A percentile compares a stretch with the other conserved stretches of the same genome.
These are phyloP conservation scores for Coemansia sp. DNA, from an alignment of 192 early-diverging fungal genomes.

Conservation along the genomic window DNA sequence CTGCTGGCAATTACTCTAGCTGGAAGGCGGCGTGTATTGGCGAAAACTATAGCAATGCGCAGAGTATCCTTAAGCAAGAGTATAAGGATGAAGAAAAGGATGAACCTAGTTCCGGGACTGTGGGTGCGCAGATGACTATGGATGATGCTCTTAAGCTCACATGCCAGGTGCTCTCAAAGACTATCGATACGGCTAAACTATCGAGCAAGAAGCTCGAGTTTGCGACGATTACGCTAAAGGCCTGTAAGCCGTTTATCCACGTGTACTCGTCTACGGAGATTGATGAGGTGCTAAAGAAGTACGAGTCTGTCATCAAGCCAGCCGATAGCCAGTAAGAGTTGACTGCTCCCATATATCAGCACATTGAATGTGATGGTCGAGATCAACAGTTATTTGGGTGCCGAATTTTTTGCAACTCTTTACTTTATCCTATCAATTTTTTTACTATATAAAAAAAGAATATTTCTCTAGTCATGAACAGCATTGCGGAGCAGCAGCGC, in stretches of 20 bases:
- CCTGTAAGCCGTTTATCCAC: conserved; percentile 35
- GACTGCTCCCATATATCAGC: not conserved
- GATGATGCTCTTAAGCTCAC: conserved; percentile 91
- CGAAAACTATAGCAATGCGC: conserved; percentile 88
- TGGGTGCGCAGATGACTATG: conserved; percentile 59
- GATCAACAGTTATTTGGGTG: not conserved
- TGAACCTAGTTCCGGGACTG: not conserved
- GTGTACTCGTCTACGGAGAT: conserved; percentile 48
- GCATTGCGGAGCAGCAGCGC: conserved; percentile 74
- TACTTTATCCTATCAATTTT: not conserved
- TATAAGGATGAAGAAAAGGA: conserved; percentile 80
- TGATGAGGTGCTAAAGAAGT: conserved; percentile 40
- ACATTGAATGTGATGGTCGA: not conserved
- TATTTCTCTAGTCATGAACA: conserved; percentile 53
- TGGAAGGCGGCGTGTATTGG: conserved; percentile 99
- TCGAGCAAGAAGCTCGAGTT: conserved; percentile 92
- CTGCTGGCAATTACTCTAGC: conserved; percentile 97
- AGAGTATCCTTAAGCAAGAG: conserved; percentile 94
- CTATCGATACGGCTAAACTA: conserved; percentile 92
- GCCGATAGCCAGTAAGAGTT: conserved; percentile 22
- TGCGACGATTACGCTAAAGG: conserved; percentile 75
- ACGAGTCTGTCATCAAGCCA: conserved; percentile 49
- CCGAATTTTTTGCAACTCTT: not conserved
- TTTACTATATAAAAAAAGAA: not conserved
- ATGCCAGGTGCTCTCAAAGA: conserved; percentile 94